Evolutionary conservation across 1,139 yeast species (phyloP).

Genomic region (Blastobotrys capitulatus): DNA sequence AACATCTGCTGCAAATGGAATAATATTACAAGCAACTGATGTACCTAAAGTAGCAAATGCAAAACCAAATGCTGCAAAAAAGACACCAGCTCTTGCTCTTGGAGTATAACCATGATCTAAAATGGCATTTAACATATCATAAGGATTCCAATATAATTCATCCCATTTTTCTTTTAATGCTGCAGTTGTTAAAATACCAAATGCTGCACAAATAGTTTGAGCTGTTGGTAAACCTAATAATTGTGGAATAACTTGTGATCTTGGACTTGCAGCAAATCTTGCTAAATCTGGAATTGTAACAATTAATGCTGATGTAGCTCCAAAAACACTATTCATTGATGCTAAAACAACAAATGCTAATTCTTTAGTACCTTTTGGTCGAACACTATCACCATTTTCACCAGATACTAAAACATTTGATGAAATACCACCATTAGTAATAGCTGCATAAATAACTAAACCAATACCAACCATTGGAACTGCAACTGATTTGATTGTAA

Average conservation of each 20-base stretch:
- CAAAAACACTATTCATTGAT: constrained; percentile 27
- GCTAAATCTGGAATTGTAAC: constrained; percentile 36
- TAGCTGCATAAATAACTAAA: constrained; percentile 28
- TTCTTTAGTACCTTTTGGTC: constrained; percentile 11
- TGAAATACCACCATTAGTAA: constrained; percentile 29
- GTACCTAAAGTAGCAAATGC: constrained; percentile 79
- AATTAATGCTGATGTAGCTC: constrained; percentile 34
- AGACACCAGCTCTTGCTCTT: constrained; percentile 63
- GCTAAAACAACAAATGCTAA: constrained; percentile 20
- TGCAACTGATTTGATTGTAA: constrained; percentile 62
- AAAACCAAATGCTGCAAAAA: constrained; percentile 64
- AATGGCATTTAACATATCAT: constrained; percentile 32
- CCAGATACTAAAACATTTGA: constrained; percentile 14
- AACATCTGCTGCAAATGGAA: constrained; percentile 55
- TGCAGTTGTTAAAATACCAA: constrained; percentile 33
- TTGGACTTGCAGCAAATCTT: constrained; percentile 30
- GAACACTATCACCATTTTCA: constrained; percentile 12
- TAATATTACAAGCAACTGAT: constrained; percentile 55
- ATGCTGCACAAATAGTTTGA: constrained; percentile 25
- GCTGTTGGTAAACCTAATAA: constrained; percentile 32
- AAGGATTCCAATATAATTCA: constrained; percentile 36
- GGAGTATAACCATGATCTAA: constrained; percentile 28
- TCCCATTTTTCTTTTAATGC: constrained; percentile 33
- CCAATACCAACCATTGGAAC: constrained; percentile 63
- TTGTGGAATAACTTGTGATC: constrained; percentile 30